A percentile compares a stretch with the other conserved stretches of the same genome.
phyloP scores from a whole-genome alignment of 805 yeast genomes.

The Komagataella ulmi region DNA sequence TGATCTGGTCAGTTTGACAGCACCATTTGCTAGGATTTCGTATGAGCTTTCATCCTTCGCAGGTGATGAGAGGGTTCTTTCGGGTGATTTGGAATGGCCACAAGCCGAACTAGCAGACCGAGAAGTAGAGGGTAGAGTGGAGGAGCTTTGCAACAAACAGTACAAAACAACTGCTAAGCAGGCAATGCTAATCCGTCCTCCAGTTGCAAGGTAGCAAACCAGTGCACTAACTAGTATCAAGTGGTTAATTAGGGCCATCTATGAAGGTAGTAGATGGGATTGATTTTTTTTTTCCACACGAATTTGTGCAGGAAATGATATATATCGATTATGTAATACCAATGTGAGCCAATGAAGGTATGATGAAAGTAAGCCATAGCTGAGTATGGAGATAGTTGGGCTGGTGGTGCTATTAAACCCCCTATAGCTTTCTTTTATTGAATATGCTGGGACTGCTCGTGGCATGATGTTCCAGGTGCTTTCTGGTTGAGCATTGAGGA shows the following conservation, averaged over 20 bases:
- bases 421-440: no score
- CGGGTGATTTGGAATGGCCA: neutral
- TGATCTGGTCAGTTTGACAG: neutral
- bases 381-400: neutral
- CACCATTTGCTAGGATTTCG: neutral
- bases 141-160: neutral
- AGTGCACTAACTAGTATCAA: neutral
- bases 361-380: neutral
- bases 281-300: neutral
- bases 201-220: neutral
- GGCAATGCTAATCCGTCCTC: neutral
- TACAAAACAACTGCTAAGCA: neutral
- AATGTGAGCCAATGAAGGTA: neutral
- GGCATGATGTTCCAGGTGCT: no score
- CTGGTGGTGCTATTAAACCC: no score
- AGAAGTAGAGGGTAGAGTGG: neutral
- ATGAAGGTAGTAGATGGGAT: neutral
- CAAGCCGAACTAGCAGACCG: neutral
- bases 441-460: no score
- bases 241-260: neutral
- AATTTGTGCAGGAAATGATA: neutral
- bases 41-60: neutral
- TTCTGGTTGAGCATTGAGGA: no score
- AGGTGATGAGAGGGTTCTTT: neutral
- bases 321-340: neutral